phyloP scores from a whole-genome alignment of 306 rosid genomes.

The Inga laurina region DNA sequence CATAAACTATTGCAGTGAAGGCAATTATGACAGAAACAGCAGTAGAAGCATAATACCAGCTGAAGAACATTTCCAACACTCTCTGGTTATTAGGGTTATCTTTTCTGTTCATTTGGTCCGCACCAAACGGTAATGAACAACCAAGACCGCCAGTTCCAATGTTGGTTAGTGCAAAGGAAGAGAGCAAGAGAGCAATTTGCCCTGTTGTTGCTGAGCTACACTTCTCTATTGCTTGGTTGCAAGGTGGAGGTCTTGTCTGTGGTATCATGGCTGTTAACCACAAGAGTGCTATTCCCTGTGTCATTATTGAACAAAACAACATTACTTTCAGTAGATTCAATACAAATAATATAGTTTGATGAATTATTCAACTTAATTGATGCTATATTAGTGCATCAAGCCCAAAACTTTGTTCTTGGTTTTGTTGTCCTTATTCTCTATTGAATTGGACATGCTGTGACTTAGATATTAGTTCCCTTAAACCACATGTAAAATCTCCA shows the following conservation, averaged over 20 bases:
- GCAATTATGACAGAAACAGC: conserved; percentile 50
- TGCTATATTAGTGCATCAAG: background rate
- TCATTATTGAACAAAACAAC: background rate
- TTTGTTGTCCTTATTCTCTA: background rate
- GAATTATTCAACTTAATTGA: background rate
- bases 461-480: background rate
- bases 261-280: conserved; percentile 77
- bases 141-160: conserved; percentile 75
- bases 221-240: conserved; percentile 31
- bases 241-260: conserved; percentile 49
- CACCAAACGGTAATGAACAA: conserved; percentile 70
- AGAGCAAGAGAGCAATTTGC: conserved; percentile 48
- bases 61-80: conserved; percentile 59
- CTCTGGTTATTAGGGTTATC: conserved; percentile 51
- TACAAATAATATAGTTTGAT: background rate
- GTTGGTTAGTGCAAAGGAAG: conserved; percentile 49
- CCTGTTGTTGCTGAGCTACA: conserved; percentile 50
- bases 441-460: background rate
- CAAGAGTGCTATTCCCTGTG: conserved; percentile 59
- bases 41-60: conserved; percentile 65
- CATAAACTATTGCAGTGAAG: conserved; percentile 55
- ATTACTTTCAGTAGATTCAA: background rate
- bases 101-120: conserved; percentile 61
- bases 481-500: background rate
- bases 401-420: background rate